phyloP scores from a whole-genome alignment of 306 rosid genomes.

The Gillenia trifoliata region DNA sequence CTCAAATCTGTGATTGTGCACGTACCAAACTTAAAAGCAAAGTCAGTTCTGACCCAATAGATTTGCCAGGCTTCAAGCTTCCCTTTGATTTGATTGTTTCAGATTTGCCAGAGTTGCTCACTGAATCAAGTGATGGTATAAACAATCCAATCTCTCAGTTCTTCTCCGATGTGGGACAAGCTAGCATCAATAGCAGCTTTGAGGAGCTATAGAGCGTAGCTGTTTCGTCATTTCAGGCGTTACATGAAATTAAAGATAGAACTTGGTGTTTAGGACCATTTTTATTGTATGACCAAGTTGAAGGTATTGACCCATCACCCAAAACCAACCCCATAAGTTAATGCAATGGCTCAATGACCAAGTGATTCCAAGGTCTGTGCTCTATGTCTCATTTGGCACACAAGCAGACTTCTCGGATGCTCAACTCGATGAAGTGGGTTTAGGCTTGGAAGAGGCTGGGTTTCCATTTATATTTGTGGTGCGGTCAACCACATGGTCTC shows the following conservation, averaged over 20 bases:
- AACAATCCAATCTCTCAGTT: not conserved
- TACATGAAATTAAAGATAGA: conserved; percentile 5
- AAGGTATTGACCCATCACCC: not conserved
- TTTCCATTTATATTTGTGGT: conserved; percentile 20
- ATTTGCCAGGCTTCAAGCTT: conserved; percentile 14
- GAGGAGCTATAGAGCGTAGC: conserved; percentile 16
- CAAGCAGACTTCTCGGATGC: conserved; percentile 10
- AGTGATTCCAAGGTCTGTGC: conserved; percentile 4
- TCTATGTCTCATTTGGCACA: conserved; percentile 34
- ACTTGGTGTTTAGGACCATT: conserved; percentile 32
- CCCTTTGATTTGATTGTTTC: not conserved
- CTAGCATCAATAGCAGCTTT: conserved; percentile 22
- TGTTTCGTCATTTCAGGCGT: conserved; percentile 9
- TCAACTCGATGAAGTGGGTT: conserved; percentile 30
- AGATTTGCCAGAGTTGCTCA: conserved; percentile 14
- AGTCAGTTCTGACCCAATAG: not conserved
- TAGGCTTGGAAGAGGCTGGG: conserved; percentile 26
- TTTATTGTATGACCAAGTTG: conserved; percentile 12
- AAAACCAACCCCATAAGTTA: not conserved
- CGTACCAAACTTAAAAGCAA: not conserved
- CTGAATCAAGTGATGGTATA: not conserved
- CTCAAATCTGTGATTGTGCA: conserved; percentile 16
- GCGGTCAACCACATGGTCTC: conserved; percentile 21
- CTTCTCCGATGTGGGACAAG: conserved; percentile 9
- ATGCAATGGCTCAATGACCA: not conserved